Evolutionary conservation across 768 basidiomycete species (phyloP).

Genomic region (Boletellus ananiceps): DNA sequence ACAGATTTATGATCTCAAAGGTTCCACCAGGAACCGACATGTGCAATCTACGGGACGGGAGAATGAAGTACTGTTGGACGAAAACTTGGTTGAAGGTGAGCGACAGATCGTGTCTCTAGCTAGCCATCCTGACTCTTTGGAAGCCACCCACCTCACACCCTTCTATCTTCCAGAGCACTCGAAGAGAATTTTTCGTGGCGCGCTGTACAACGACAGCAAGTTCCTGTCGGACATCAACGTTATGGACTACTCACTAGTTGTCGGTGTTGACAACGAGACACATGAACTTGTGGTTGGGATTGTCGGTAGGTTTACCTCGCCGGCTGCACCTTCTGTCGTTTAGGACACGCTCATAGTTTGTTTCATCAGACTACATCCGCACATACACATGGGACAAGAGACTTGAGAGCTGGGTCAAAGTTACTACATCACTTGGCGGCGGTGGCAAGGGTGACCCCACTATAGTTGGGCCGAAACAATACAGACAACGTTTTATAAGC

Average conservation of each 20-base stretch:
- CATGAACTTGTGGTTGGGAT: slow-evolving; percentile 96
- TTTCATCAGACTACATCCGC: slow-evolving; percentile 75
- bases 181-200: slow-evolving; percentile 85
- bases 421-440: slow-evolving; percentile 83
- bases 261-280: slow-evolving; percentile 85
- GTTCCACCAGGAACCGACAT: slow-evolving; percentile 89
- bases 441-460: slow-evolving; percentile 87
- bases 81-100: slow-evolving; percentile 90
- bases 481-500: slow-evolving; percentile 79
- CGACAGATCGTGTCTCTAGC: neutral
- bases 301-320: slow-evolving; percentile 61
- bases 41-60: slow-evolving; percentile 86
- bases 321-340: neutral
- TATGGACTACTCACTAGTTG: slow-evolving; percentile 96
- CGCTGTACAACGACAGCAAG: slow-evolving; percentile 91
- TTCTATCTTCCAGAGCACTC: slow-evolving; percentile 97
- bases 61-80: slow-evolving; percentile 93
- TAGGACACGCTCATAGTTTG: slow-evolving; percentile 3
- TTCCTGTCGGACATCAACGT: slow-evolving; percentile 93
- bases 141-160: slow-evolving; percentile 81
- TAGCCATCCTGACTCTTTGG: slow-evolving; percentile 9
- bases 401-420: slow-evolving; percentile 97
- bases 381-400: slow-evolving; percentile 99
- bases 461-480: slow-evolving; percentile 94
- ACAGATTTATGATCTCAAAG: slow-evolving; percentile 96